These are phyloP conservation scores for Thalassiosira hispida DNA, from an alignment of 352 stramenopile genomes.

Conservation along the genomic window DNA sequence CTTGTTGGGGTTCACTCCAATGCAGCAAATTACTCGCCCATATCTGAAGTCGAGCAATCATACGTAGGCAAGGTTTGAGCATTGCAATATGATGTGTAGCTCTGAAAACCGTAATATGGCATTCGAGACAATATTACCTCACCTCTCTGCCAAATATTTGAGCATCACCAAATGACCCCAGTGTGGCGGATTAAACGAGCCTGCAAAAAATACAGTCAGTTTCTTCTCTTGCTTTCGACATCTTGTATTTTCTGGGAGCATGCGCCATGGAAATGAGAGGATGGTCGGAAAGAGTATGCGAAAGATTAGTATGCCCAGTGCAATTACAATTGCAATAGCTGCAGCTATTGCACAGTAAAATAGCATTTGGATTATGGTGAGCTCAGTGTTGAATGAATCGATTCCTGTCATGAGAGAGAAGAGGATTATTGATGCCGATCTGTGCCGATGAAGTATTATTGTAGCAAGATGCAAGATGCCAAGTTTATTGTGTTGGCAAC, in stretches of 20 bases:
- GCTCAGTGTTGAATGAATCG: too few relatives aligned
- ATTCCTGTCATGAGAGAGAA: too few relatives aligned
- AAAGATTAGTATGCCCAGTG: conserved; percentile 15
- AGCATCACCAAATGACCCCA: conserved; percentile 80
- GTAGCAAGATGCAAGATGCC: too few relatives aligned
- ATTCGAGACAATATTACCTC: conserved; percentile 1
- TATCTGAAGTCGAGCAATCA: conserved; percentile 41
- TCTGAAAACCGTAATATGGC: too few relatives aligned
- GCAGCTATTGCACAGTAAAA: background rate
- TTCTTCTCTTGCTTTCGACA: conserved; percentile 38
- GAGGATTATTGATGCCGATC: too few relatives aligned
- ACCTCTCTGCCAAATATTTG: conserved; percentile 68
- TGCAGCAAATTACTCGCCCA: conserved; percentile 69
- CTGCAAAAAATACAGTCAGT: conserved; percentile 70
- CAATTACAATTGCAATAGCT: background rate
- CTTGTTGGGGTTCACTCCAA: conserved; percentile 82
- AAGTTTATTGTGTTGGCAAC: too few relatives aligned
- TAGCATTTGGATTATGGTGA: background rate
- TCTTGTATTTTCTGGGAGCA: conserved; percentile 15
- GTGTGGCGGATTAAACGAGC: conserved; percentile 82
- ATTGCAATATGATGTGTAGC: background rate
- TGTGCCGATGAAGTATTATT: too few relatives aligned
- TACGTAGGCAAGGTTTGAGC: background rate
- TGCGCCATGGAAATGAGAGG: conserved; percentile 60
- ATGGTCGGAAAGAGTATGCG: conserved; percentile 58